Base-by-base conservation (phyloP, 805 yeast genomes). In the Candida ovalis region DNA sequence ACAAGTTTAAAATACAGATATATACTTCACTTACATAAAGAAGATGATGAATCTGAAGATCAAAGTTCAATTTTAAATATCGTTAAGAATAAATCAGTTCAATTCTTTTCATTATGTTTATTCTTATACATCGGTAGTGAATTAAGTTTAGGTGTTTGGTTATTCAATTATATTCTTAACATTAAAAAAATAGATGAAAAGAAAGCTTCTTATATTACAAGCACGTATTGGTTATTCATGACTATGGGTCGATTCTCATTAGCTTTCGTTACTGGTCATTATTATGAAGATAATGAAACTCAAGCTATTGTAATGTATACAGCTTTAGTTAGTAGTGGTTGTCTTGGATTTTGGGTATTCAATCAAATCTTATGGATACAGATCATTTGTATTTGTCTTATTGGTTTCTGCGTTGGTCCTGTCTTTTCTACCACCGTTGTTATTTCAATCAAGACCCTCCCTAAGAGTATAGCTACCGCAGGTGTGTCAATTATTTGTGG, bases 401-500 rank as follows among this genome's bases (percentile, higher is more conserved):
- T 74, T n/a, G 84, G 82, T 1, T 66, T 71, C 42, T 67, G 72
- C 43, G 77, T 77, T 9, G 84, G 83, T 7, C 83, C 83, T 9
- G 64, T 77, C 9, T 78, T 76, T 64, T 90, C 95, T 1, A 82
- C 91, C 6, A 78, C 86, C 0, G 80, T 86, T 44, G 78, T 85
- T 13, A 76, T 84, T 9, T 74, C 88, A 1, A 64, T 86, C 41
- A 79, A 81, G 46, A 68, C 81, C 2, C 62, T 88, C 39, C 96
- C 96, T 0, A 64, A 68, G 24, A 73, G 72, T 37, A 67, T 76
- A 45, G 86, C 85, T 45, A 77, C 86, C 9, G 66, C 80, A 17
- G 91, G 89, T 1, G 75, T 88, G 8, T 91, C 96, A 0, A 71
- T 86, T 46, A 79, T 85, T 19, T 82, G 90, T 47, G 90, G 94